These are phyloP conservation scores for Magnusiomyces paraingens DNA, from an alignment of 1,139 yeast genomes.

Conservation along the genomic window DNA sequence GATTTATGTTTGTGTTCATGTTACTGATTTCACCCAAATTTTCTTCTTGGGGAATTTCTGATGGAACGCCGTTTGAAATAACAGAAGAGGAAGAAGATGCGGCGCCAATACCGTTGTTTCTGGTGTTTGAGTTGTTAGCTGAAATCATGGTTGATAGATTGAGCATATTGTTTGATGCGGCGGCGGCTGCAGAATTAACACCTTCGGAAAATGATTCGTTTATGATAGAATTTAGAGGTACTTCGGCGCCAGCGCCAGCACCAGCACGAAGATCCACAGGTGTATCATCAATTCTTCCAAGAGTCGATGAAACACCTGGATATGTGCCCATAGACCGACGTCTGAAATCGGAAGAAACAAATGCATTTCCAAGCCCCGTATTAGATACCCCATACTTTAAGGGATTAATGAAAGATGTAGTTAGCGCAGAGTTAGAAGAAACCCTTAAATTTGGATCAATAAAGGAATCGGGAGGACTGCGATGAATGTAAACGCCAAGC, in stretches of 20 bases:
- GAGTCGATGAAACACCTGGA: not conserved
- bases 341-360: not conserved
- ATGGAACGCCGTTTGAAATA: not conserved
- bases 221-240: too few species aligned
- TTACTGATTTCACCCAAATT: not conserved
- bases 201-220: too few species aligned
- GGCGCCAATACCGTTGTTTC: not conserved
- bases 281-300: too few species aligned
- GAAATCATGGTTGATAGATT: too few species aligned
- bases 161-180: too few species aligned
- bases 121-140: not conserved
- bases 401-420: not conserved
- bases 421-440: not conserved
- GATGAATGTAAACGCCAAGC: constrained; percentile 48
- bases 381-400: not conserved
- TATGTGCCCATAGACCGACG: not conserved
- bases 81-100: not conserved
- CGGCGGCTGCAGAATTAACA: too few species aligned
- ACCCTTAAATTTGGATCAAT: not conserved
- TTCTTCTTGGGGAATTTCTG: not conserved
- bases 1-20: not conserved
- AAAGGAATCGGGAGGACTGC: constrained; percentile 28
- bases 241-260: constrained; percentile 4
- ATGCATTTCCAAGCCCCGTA: not conserved
- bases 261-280: not conserved